Conservation (phyloP, 2,329 filamentous ascomycete species). For the Tolypocladium inflatum region DNA sequence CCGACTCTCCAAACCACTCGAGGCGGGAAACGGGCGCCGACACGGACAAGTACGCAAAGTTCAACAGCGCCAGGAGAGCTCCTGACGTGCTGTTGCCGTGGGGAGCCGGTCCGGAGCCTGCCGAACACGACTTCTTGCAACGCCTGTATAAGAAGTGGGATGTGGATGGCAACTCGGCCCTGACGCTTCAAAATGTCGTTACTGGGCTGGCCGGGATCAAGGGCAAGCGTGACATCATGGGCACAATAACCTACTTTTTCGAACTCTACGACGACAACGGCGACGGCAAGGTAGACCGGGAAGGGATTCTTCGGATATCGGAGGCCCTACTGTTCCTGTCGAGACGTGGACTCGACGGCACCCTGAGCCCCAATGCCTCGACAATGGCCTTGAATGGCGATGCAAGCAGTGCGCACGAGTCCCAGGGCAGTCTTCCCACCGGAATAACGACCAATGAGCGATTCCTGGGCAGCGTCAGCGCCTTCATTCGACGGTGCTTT, state of each 20-base stretch:
- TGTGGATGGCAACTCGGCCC: constrained; percentile 60
- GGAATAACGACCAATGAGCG: constrained; percentile 68
- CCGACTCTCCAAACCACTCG: constrained; percentile 65
- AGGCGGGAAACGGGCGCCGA: constrained; percentile 36
- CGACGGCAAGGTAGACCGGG: constrained; percentile 85
- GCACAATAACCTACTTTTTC: constrained; percentile 95
- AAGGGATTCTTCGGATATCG: constrained; percentile 90
- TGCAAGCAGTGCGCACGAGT: constrained; percentile 16
- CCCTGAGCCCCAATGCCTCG: constrained; percentile 56
- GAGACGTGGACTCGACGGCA: constrained; percentile 72
- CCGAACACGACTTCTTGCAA: constrained; percentile 90
- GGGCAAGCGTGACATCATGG: constrained; percentile 92
- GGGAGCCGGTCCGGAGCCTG: constrained; percentile 55
- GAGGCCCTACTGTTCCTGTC: constrained; percentile 91
- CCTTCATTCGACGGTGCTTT: constrained; percentile 92
- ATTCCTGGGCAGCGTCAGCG: constrained; percentile 86
- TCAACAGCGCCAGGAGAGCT: constrained; percentile 42
- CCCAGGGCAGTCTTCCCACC: constrained; percentile 28
- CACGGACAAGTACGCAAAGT: constrained; percentile 49
- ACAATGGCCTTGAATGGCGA: constrained; percentile 40
- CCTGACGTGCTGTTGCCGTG: constrained; percentile 38
- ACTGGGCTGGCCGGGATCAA: constrained; percentile 85
- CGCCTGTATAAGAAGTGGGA: constrained; percentile 87
- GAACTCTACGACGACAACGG: constrained; percentile 91
- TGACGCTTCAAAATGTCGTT: constrained; percentile 88